Evolutionary conservation across 2,329 filamentous ascomycete species (phyloP), one percentile per base, ranked within the genome.

Genomic region (Colletotrichum siamense): DNA sequence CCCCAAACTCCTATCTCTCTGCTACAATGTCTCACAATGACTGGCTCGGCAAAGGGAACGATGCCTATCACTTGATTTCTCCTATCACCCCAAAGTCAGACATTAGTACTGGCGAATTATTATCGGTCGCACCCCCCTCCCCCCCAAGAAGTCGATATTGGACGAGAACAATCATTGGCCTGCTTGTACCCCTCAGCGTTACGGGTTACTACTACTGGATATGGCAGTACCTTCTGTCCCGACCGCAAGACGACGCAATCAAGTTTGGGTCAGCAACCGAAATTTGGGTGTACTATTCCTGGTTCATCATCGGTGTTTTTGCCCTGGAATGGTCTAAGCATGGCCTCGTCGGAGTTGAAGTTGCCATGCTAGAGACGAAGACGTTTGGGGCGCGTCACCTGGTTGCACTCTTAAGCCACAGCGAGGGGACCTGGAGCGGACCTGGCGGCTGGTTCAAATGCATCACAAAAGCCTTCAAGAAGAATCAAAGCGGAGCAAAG

Each of bases 261-360:
- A 66, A 66, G 39, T 66, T 28, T 26, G 63, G 39, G 2, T 66
- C 63, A 18, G 13, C 36, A n/a, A 66, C 34, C 63, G 63, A 66
- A 7, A 26, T 66, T 3, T 69, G 66, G 66, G 49, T 78, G 7
- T 79, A 66, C 39, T 79, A 76, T 24, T 69, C 71, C 13, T 79
- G 77, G 77, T 79, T 79, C 63, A 66, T 79, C 61, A 64, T 79
- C 55, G 78, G 78, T 61, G 77, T 79, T 15, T 77, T 79, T 66
- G 75, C 55, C 39, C 16, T 79, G 12, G 70, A 68, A 9, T 79
- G 78, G 78, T 73, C 78, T 8, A 69, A 77, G 30, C 69, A 76
- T 49, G 77, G 75, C 3, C 75, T 79, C 44, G 30, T 69, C 26
- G 77, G 78, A 1, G 68, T 78, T 28, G 77, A 78, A 44, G 75